Evolutionary conservation across 2,329 filamentous ascomycete genomes (phyloP).

Genomic region (Coniochaeta prunicola): DNA sequence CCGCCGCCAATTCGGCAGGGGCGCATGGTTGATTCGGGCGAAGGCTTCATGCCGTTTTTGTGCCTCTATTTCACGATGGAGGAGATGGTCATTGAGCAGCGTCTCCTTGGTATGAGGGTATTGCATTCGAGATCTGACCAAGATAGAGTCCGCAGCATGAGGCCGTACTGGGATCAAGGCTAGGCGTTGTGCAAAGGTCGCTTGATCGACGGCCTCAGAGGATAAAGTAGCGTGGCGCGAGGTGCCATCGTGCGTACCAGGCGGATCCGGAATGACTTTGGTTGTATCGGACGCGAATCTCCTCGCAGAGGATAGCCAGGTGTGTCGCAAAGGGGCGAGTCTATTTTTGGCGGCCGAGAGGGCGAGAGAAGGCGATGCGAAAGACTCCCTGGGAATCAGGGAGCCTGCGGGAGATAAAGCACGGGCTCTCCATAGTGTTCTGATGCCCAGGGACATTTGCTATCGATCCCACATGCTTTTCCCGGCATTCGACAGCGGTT

Average conservation of each 20-base stretch:
- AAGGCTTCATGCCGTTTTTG: constrained; percentile 29
- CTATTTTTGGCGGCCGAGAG: background rate
- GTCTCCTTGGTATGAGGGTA: constrained; percentile 16
- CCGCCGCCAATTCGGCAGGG: constrained; percentile 29
- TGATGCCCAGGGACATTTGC: constrained; percentile 40
- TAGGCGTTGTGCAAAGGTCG: constrained; percentile 14
- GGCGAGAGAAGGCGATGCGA: background rate
- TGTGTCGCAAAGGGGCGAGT: background rate
- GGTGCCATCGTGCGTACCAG: background rate
- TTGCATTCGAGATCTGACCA: constrained; percentile 16
- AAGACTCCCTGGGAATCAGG: constrained; percentile 16
- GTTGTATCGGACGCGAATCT: background rate
- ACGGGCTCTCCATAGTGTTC: constrained; percentile 33
- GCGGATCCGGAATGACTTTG: background rate
- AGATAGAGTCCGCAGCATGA: constrained; percentile 15
- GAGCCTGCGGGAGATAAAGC: constrained; percentile 16
- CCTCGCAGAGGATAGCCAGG: background rate
- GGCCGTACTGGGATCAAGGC: constrained; percentile 12
- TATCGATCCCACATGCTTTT: constrained; percentile 17
- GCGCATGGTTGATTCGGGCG: constrained; percentile 19
- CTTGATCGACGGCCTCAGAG: background rate
- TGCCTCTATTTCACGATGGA: constrained; percentile 19
- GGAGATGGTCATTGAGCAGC: constrained; percentile 11
- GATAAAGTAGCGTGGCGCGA: background rate
- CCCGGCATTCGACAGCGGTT: background rate